A percentile compares a stretch with the other conserved stretches of the same genome.
Evolutionary conservation across 176 grass and related monocot species (phyloP).

Genomic region (Cocos nucifera): DNA sequence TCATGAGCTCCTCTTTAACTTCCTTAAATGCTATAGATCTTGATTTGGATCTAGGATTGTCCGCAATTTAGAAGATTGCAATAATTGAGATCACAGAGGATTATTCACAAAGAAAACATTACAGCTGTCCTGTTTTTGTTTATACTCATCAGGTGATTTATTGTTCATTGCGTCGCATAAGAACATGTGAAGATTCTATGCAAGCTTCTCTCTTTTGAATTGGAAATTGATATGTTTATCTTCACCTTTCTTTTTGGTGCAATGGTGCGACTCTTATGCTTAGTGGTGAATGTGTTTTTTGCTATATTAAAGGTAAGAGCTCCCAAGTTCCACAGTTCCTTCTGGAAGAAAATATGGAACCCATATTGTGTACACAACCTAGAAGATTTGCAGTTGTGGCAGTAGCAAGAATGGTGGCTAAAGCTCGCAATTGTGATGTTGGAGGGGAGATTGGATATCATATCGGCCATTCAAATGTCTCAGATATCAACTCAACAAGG

Average conservation of each 20-base stretch:
- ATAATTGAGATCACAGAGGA: too few relatives aligned
- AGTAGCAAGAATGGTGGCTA: conserved; percentile 67
- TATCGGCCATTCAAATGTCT: conserved; percentile 82
- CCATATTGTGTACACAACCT: conserved; percentile 85
- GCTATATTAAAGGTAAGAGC: conserved; percentile 58
- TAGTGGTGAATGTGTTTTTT: neutral
- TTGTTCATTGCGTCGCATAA: too few relatives aligned
- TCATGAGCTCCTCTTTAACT: too few relatives aligned
- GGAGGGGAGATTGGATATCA: conserved; percentile 87
- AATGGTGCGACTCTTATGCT: neutral
- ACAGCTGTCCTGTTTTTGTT: too few relatives aligned
- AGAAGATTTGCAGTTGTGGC: conserved; percentile 87
- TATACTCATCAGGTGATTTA: too few relatives aligned
- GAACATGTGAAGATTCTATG: too few relatives aligned
- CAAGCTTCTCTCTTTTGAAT: too few relatives aligned
- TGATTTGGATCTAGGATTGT: too few relatives aligned
- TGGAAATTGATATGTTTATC: too few relatives aligned
- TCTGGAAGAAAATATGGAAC: conserved; percentile 70
- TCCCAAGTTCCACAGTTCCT: conserved; percentile 76
- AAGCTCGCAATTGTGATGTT: conserved; percentile 62
- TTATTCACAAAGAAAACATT: too few relatives aligned
- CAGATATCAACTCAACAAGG: conserved; percentile 55
- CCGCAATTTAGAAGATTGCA: too few relatives aligned
- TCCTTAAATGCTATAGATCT: too few relatives aligned
- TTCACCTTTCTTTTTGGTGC: neutral